Base-by-base conservation (phyloP, 2,329 filamentous ascomycete species). In the Emericellopsis cladophorae region DNA sequence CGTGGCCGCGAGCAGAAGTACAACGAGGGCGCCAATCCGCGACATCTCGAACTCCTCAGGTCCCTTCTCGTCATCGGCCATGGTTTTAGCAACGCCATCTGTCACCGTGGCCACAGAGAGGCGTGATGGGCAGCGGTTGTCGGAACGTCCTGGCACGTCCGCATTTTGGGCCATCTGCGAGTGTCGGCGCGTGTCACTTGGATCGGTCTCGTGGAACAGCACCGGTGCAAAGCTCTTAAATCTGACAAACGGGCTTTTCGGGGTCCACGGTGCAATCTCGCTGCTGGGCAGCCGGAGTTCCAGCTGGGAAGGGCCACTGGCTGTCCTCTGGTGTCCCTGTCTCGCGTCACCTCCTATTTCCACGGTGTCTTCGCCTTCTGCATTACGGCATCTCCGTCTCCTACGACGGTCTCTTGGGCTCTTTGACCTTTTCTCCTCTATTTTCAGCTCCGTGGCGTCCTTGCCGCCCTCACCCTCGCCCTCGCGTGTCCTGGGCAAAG, bases 1-100 rank as follows among this genome's bases (percentile, higher is more conserved):
- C 2, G 64, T 78, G 3, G 81, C 84, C 1, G 77, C 74, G 12
- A 77, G 52, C 10, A 84, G 59, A 2, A 85, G 65, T 14, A 82
- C 64, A n/a, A 81, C 49, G 6, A 84, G 52, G 12, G 80, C 73
- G 1, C 74, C 64, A 15, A 58, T 62, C n/a, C 67, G 68, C 3
- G 74, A 75, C 29, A 80, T 58, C 29, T 72, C 32, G n/a, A 35
- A 35, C n/a, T 4, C 32, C 26, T 29, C 26, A 3, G 26, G 26
- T 21, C 18, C 5, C 26, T 29, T 29, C 9, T 21, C 65, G 7
- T 69, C 62, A 0, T 61, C 55, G 4, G 59, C 55, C 5, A 44
- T 46, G 2, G 37, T 2, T 8, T 12, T 3, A 14, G 26, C 26
- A 5, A 24, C 37, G 9, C 37, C 37, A 4, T 7, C 26, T 4